phyloP scores from a whole-genome alignment of 1,139 yeast species.

The Kazachstania sp. region DNA sequence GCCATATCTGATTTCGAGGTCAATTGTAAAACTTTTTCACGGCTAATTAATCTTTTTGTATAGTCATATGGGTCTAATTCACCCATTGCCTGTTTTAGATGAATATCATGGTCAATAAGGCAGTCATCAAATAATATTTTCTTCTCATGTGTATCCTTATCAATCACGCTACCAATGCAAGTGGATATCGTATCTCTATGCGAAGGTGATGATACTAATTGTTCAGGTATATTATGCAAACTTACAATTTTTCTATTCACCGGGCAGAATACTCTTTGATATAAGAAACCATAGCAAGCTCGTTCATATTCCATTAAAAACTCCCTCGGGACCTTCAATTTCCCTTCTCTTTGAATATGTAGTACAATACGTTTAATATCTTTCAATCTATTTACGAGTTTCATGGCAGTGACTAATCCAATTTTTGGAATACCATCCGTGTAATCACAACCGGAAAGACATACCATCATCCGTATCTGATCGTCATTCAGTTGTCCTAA shows the following conservation, averaged over 20 bases:
- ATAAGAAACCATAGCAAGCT: slow-evolving; percentile 77
- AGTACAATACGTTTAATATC: slow-evolving; percentile 48
- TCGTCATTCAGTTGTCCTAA: slow-evolving; percentile 42
- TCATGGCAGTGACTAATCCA: slow-evolving; percentile 73
- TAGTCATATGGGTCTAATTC: slow-evolving; percentile 58
- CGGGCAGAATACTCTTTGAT: slow-evolving; percentile 82
- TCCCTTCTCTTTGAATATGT: slow-evolving; percentile 57
- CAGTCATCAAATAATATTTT: slow-evolving; percentile 31
- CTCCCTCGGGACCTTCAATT: slow-evolving; percentile 44
- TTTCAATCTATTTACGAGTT: slow-evolving; percentile 44
- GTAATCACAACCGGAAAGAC: slow-evolving; percentile 92
- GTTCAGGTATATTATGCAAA: slow-evolving; percentile 48
- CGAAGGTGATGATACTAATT: slow-evolving; percentile 14
- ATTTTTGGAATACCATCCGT: slow-evolving; percentile 77
- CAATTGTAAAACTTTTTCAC: slow-evolving; percentile 27
- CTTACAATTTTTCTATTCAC: slow-evolving; percentile 39
- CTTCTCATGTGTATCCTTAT: slow-evolving; percentile 14
- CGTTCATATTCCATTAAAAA: slow-evolving; percentile 53
- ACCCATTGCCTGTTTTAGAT: slow-evolving; percentile 55
- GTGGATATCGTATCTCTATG: slow-evolving; percentile 37
- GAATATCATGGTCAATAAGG: slow-evolving; percentile 36
- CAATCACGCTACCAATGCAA: slow-evolving; percentile 40
- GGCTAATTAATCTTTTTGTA: slow-evolving; percentile 34
- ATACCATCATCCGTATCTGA: slow-evolving; percentile 70
- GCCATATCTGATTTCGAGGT: slow-evolving; percentile 20